A percentile compares a stretch with the other conserved stretches of the same genome.
Conservation (phyloP, 75 land plant species). For the Sequoia sempervirens region DNA sequence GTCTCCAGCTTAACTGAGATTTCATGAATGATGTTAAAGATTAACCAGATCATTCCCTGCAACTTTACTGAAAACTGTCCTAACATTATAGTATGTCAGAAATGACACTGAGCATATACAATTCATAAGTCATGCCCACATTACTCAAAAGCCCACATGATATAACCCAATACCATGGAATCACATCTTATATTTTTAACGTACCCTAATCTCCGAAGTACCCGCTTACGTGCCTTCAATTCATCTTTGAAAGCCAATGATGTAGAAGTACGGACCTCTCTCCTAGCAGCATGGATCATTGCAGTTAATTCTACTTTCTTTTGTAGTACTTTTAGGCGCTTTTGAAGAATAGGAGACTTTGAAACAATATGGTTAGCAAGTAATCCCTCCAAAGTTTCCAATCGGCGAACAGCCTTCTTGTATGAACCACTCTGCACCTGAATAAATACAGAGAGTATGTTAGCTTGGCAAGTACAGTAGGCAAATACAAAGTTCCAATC, state of each 20-base stretch:
- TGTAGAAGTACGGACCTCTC: slow-evolving; percentile 71
- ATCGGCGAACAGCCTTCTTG: slow-evolving; percentile 62
- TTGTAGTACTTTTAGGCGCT: slow-evolving; percentile 66
- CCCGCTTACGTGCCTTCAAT: slow-evolving; percentile 82
- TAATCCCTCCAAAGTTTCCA: slow-evolving; percentile 74
- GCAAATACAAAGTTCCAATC: neutral
- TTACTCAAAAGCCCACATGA: neutral
- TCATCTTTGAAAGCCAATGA: slow-evolving; percentile 93
- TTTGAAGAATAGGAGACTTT: slow-evolving; percentile 65
- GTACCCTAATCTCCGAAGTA: slow-evolving; percentile 91
- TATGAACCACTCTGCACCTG: slow-evolving; percentile 73
- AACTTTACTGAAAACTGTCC: neutral
- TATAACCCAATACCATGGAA: neutral
- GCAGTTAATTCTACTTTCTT: slow-evolving; percentile 71
- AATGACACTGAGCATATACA: neutral
- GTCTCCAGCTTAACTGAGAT: neutral
- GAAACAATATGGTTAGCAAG: slow-evolving; percentile 66
- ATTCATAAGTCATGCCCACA: neutral
- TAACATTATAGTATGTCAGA: neutral
- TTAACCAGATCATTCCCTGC: neutral
- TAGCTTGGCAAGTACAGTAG: neutral
- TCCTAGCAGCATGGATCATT: slow-evolving; percentile 63
- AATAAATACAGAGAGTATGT: neutral
- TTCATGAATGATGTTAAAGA: neutral
- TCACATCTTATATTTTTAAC: neutral